phyloP scores from a whole-genome alignment of 2,329 filamentous ascomycete species.

The Lachnellula occidentalis region DNA sequence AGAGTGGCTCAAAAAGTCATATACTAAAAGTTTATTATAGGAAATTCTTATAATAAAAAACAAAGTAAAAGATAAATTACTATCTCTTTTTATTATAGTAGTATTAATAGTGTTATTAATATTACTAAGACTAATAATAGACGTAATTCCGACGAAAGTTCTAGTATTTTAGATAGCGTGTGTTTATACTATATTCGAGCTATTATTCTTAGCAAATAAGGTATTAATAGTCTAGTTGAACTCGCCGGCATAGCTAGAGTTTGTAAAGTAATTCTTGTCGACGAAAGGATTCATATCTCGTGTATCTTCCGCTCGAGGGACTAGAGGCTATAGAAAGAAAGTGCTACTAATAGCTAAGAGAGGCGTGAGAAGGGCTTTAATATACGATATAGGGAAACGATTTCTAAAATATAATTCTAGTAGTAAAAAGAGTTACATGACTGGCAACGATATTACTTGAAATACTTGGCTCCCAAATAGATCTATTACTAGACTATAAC shows the following conservation, averaged over 20 bases:
- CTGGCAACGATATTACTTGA: too few relatives aligned
- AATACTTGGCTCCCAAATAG: too few relatives aligned
- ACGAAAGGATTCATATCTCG: slow-evolving; percentile 39
- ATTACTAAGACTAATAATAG: slow-evolving; percentile 32
- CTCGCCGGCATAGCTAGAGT: slow-evolving; percentile 39
- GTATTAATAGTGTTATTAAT: slow-evolving; percentile 40
- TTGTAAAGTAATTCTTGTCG: slow-evolving; percentile 43
- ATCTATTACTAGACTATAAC: too few relatives aligned
- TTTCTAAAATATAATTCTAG: too few relatives aligned
- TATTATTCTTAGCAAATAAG: slow-evolving; percentile 35
- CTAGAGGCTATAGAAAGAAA: background rate
- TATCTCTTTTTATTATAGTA: too few relatives aligned
- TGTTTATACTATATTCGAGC: slow-evolving; percentile 34
- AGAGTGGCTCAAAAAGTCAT: too few relatives aligned
- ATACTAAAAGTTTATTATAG: too few relatives aligned
- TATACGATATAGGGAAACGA: too few relatives aligned
- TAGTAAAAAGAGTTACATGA: too few relatives aligned
- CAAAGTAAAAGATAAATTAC: too few relatives aligned
- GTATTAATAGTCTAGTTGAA: slow-evolving; percentile 35
- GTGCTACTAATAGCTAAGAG: background rate
- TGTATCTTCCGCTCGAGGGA: background rate
- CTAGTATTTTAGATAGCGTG: slow-evolving; percentile 36
- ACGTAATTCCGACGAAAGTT: slow-evolving; percentile 41
- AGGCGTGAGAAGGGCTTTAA: background rate
- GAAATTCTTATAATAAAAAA: too few relatives aligned